Base-by-base conservation (phyloP, 2,329 filamentous ascomycete species). In the Hymenoscyphus salicellus region DNA sequence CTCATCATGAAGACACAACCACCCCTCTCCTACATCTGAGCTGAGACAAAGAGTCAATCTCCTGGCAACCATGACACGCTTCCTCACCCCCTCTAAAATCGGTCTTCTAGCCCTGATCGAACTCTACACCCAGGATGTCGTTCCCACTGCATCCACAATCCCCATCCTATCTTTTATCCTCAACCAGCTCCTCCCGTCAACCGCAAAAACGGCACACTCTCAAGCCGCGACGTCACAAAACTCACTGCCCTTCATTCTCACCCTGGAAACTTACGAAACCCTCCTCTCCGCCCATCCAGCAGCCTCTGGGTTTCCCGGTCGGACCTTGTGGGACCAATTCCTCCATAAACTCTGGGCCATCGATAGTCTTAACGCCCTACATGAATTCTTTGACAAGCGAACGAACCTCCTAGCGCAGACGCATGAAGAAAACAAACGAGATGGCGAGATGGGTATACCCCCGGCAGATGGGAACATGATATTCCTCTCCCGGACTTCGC, bases 21-120 rank as follows among this genome's bases (percentile, higher is more conserved):
- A 14, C 11, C 20, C 1, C 46, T 14, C 20, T 23, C 20, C 23
- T 20, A 52, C 46, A 52, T 52, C 46, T 26, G 46, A 52, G 46
- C 46, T 26, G 46, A 52, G 46, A 52, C 20, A 23, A 4, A 52
- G 23, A 52, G 46, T 52, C 11, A 52, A 20, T 52, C 11, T 11
- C 23, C 46, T 52, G 46, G 46, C 8, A 23, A 52, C n/a, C 23
- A 96, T 94, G 89, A 85, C 89, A 72, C 89, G 90, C 64, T 96
- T 90, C 77, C 83, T 98, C 56, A 96, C 91, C n/a, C 91, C 94
- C 14, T 89, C 92, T 70, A 96, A 95, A 75, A 85, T 98, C 70
- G 89, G 90, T 73, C 83, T 97, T 28, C 84, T 98, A 63, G 86
- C 87, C 62, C 84, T 99, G 61, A 84, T 95, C 61, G 86, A 92